Conservation (phyloP, 2,329 filamentous ascomycete species). For the Aspergillus novofumigatus region DNA sequence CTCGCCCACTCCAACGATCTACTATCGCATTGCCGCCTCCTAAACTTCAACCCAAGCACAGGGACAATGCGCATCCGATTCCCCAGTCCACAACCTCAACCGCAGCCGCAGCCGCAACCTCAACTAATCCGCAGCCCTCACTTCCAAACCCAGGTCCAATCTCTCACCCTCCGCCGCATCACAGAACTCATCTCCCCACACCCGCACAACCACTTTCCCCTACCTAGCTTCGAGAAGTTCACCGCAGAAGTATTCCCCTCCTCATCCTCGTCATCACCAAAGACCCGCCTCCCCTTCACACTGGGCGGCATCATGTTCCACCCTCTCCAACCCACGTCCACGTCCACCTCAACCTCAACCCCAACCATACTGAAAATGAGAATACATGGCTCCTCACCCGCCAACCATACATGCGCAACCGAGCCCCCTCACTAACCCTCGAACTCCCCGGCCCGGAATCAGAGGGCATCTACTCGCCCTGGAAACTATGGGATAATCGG, state of each 20-base stretch:
- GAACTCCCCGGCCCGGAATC: slow-evolving; percentile 12
- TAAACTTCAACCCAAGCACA: slow-evolving; percentile 28
- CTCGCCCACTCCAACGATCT: slow-evolving; percentile 54
- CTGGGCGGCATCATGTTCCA: slow-evolving; percentile 48
- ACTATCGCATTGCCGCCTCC: slow-evolving; percentile 37
- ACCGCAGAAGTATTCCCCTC: slow-evolving; percentile 40
- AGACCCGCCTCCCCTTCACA: slow-evolving; percentile 40
- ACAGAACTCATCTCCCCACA: slow-evolving; percentile 48
- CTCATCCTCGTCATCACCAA: not conserved
- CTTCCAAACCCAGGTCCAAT: slow-evolving; percentile 28
- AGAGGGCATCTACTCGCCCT: slow-evolving; percentile 12
- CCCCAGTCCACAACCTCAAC: slow-evolving; percentile 7
- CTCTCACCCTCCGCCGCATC: slow-evolving; percentile 46
- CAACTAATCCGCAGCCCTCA: not conserved
- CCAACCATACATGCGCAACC: slow-evolving; percentile 31
- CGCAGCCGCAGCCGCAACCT: slow-evolving; percentile 1
- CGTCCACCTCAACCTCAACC: too few relatives aligned
- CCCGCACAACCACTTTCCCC: slow-evolving; percentile 36
- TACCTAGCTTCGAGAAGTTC: slow-evolving; percentile 41
- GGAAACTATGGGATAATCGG: slow-evolving; percentile 51
- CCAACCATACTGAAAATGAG: not conserved
- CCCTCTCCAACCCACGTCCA: slow-evolving; percentile 25
- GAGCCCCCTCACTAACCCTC: slow-evolving; percentile 18
- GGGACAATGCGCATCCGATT: slow-evolving; percentile 34
- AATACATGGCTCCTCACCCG: slow-evolving; percentile 38